These are phyloP conservation scores for Sisymbrium altissimum DNA, from an alignment of 345 rosid genomes.

Conservation along the genomic window DNA sequence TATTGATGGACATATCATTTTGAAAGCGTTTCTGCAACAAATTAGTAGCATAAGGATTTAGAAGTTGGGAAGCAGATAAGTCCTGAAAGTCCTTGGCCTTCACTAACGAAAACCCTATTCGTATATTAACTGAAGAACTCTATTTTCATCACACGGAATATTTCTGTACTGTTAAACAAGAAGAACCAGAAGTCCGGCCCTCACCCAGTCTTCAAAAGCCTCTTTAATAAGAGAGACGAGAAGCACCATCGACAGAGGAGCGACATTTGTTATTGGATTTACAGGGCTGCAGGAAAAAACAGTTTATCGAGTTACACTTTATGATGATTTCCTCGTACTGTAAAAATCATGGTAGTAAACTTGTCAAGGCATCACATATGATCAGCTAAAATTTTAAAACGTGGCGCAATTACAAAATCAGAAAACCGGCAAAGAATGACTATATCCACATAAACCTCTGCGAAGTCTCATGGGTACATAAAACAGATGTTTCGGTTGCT, in stretches of 20 bases:
- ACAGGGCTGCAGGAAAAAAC: constrained; percentile 73
- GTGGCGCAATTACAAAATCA: not conserved
- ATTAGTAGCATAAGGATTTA: constrained; percentile 15
- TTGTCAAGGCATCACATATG: not conserved
- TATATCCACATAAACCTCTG: not conserved
- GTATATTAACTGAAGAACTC: not conserved
- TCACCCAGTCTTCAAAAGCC: constrained; percentile 96
- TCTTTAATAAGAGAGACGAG: constrained; percentile 88
- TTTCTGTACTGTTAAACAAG: not conserved
- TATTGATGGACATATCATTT: constrained; percentile 84
- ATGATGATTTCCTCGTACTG: not conserved
- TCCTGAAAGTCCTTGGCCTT: not conserved
- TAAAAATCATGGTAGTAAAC: not conserved
- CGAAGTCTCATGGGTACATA: not conserved
- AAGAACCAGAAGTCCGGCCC: constrained; percentile 28
- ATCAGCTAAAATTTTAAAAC: not conserved
- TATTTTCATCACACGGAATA: not conserved
- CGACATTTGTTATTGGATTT: constrained; percentile 84
- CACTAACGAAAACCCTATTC: not conserved
- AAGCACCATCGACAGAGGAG: constrained; percentile 83
- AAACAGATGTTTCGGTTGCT: not conserved
- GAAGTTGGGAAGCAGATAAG: constrained; percentile 6
- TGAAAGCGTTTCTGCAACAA: constrained; percentile 79
- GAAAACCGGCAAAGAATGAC: not conserved
- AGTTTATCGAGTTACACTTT: constrained; percentile 10